These are phyloP conservation scores for Apiospora arundinis DNA, from an alignment of 2,329 filamentous ascomycete genomes.

Conservation along the genomic window DNA sequence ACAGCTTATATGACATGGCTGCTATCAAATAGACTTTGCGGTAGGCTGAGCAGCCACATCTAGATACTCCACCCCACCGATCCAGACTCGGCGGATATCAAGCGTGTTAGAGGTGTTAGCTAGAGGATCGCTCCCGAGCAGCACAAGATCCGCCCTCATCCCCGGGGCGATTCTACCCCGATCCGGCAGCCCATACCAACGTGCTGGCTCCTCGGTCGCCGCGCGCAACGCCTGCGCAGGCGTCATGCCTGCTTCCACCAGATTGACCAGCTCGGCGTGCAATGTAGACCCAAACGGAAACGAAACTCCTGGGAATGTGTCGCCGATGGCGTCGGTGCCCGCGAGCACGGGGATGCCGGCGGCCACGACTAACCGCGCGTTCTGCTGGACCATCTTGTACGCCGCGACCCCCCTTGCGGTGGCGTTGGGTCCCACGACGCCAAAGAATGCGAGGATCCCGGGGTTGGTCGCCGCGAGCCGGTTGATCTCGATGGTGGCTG, in stretches of 20 bases:
- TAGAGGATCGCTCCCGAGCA: neutral
- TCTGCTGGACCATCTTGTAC: neutral
- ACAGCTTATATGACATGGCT: too few species aligned
- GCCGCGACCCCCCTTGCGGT: neutral
- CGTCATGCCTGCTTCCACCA: neutral
- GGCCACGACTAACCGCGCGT: neutral
- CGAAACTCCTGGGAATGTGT: neutral
- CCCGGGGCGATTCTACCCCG: neutral
- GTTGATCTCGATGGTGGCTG: neutral
- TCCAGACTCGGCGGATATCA: neutral
- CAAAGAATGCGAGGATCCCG: neutral
- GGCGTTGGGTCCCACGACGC: neutral
- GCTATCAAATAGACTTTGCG: too few species aligned
- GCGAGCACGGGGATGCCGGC: neutral
- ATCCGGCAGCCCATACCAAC: neutral
- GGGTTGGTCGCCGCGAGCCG: neutral
- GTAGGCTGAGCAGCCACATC: neutral
- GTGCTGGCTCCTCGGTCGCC: neutral
- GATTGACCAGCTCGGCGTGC: neutral
- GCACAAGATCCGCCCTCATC: neutral
- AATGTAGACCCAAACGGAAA: neutral
- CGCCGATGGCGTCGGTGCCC: constrained; percentile 1
- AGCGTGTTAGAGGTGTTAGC: neutral
- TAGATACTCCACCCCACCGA: neutral
- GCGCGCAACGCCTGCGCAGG: neutral